A percentile compares a stretch with the other conserved stretches of the same genome.
phyloP scores from a whole-genome alignment of 1,284 basidiomycete genomes.

The Golubevia pallescens region DNA sequence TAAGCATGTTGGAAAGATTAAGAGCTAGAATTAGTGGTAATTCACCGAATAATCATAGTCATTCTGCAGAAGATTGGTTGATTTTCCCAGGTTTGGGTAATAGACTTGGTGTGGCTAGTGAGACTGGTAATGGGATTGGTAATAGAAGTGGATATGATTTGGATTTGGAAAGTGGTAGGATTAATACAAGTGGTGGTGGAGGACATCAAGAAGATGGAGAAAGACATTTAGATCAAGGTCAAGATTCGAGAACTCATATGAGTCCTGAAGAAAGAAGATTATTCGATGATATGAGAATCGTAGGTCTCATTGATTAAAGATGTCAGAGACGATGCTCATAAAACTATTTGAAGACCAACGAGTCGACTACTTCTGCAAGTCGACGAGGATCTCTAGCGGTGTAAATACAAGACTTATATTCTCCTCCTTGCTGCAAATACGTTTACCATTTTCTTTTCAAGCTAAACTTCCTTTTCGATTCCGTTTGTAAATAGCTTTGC shows the following conservation, averaged over 20 bases:
- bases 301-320: conserved; percentile 16
- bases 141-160: conserved; percentile 21
- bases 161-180: conserved; percentile 27
- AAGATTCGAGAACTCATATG: too few relatives aligned
- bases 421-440: too few relatives aligned
- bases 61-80: conserved; percentile 45
- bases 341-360: too few relatives aligned
- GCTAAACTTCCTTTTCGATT: too few relatives aligned
- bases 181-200: conserved; percentile 15
- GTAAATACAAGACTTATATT: too few relatives aligned
- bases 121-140: conserved; percentile 2
- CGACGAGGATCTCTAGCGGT: too few relatives aligned
- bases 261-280: conserved; percentile 26
- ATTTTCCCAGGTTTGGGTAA: conserved; percentile 40
- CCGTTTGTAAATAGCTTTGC: too few relatives aligned
- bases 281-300: conserved; percentile 26
- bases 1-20: neutral
- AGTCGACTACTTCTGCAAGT: too few relatives aligned
- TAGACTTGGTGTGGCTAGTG: conserved; percentile 3
- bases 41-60: conserved; percentile 5
- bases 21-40: neutral
- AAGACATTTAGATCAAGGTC: too few relatives aligned
- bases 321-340: too few relatives aligned
- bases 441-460: too few relatives aligned
- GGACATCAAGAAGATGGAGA: conserved; percentile 9